A percentile compares a stretch with the other conserved stretches of the same genome.
These are phyloP conservation scores for Thelonectria olida DNA, from an alignment of 2,329 filamentous ascomycete genomes.

Conservation along the genomic window DNA sequence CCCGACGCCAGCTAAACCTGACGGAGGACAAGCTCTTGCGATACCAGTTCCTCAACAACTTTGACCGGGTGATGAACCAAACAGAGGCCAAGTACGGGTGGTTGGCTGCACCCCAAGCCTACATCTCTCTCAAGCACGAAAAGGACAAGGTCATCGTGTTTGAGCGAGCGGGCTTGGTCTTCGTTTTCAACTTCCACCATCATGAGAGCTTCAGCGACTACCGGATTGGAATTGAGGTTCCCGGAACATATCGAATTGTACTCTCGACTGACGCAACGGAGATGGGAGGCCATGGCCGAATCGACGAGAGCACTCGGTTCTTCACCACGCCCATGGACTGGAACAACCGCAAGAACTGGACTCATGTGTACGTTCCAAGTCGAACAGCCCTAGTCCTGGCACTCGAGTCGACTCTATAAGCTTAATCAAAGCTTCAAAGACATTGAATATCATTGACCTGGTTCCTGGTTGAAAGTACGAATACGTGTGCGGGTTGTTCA, in stretches of 20 bases:
- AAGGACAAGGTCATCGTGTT: conserved; percentile 95
- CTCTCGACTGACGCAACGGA: conserved; percentile 81
- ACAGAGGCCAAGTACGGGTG: conserved; percentile 91
- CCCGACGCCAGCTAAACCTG: conserved; percentile 91
- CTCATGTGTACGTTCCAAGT: conserved; percentile 89
- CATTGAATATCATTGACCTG: neutral
- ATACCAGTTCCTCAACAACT: conserved; percentile 92
- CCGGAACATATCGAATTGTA: conserved; percentile 88
- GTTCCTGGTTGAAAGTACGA: neutral
- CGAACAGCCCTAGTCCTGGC: conserved; percentile 80
- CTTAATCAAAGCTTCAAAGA: neutral
- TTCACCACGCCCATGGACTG: conserved; percentile 91
- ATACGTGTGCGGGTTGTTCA: neutral
- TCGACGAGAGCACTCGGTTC: conserved; percentile 84
- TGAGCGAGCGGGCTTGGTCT: conserved; percentile 88
- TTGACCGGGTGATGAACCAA: conserved; percentile 90
- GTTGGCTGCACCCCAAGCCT: conserved; percentile 86
- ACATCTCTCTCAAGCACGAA: conserved; percentile 94
- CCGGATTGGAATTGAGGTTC: conserved; percentile 83
- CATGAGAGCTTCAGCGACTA: conserved; percentile 89
- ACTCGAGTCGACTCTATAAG: conserved; percentile 46
- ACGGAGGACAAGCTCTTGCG: conserved; percentile 86
- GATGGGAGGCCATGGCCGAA: conserved; percentile 81
- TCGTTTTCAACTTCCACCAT: conserved; percentile 96
- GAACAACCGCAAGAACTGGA: conserved; percentile 90